Base-by-base conservation (phyloP, 257 asterid species). In the Solanum neorickii region DNA sequence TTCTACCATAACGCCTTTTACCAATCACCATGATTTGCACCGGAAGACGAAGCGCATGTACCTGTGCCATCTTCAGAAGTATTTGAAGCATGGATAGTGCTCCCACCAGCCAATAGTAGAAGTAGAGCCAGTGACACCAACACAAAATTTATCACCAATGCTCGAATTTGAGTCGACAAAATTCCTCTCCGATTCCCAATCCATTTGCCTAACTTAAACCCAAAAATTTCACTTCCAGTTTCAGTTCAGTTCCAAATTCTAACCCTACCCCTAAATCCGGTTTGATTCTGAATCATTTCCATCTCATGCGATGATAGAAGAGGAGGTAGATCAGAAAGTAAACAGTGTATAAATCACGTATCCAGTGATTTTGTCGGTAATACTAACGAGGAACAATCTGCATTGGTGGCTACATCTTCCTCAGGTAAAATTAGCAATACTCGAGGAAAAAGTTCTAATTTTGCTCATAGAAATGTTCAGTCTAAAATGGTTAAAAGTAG, bases 21-120 rank as follows among this genome's bases (percentile, higher is more conserved):
- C 95, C 95, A 91, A 69, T 90, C 84, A 77, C 93, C 92, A 69
- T 92, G 91, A 84, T 89, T 91, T 62, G 93, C 75, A 82, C 91
- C 72, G 20, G 96, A 87, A 44, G 93, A 90, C 44, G 94, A 96
- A 91, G 94, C 92, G 85, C 47, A 84, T 69, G 52, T 88, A 78
- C 72, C 75, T 11, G 84, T 37, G 68, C 86, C 68, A 88, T 78
- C 74, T 37, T 87, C 89, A 84, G 62, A 90, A 47, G 72, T 75
- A 88, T 83, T 88, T 39, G 82, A 88, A 70, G 91, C 88, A 84
- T 88, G 86, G 31, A 70, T 33, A 76, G 78, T 70, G 25, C 52
- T 72, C 86, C 82, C 85, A 86, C 83, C 83, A 83, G 87, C 85
- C 33, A 87, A 46, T 66, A 84, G 65, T 20, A 20, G 65, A 56